phyloP scores from a whole-genome alignment of 2,329 filamentous ascomycete species.

The Fusarium penzigii region DNA sequence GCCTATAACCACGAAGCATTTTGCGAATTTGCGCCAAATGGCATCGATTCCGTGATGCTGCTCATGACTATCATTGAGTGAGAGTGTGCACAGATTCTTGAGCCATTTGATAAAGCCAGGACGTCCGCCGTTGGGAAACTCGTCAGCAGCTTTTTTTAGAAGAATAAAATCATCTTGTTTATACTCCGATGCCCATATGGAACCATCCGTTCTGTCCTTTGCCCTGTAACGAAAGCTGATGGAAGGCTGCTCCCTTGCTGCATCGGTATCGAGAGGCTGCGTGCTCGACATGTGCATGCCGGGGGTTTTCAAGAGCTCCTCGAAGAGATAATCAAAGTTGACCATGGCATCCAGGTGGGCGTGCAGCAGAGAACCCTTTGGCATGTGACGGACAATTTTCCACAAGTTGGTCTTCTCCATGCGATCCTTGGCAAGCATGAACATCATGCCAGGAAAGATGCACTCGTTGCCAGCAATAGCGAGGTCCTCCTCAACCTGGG shows the following conservation, averaged over 20 bases:
- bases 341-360: slow-evolving; percentile 92
- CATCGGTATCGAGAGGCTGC: slow-evolving; percentile 54
- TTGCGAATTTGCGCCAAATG: slow-evolving; percentile 80
- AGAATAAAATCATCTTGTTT: slow-evolving; percentile 58
- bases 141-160: slow-evolving; percentile 63
- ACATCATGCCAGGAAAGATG: slow-evolving; percentile 91
- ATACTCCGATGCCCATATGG: slow-evolving; percentile 71
- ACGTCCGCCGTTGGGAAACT: slow-evolving; percentile 72
- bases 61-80: slow-evolving; percentile 69
- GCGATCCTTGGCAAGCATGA: slow-evolving; percentile 77
- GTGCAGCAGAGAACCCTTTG: slow-evolving; percentile 84
- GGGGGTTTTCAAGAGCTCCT: slow-evolving; percentile 67
- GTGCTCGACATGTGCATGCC: slow-evolving; percentile 73
- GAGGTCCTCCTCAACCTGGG: slow-evolving; percentile 68
- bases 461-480: slow-evolving; percentile 62
- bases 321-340: slow-evolving; percentile 78
- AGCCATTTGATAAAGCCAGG: slow-evolving; percentile 77
- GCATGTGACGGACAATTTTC: slow-evolving; percentile 82
- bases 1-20: slow-evolving; percentile 71
- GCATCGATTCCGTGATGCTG: slow-evolving; percentile 83
- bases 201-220: slow-evolving; percentile 42
- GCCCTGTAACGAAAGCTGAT: slow-evolving; percentile 65
- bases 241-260: slow-evolving; percentile 53
- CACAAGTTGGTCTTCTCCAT: slow-evolving; percentile 86
- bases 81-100: slow-evolving; percentile 70